phyloP scores from a whole-genome alignment of 441 rosid genomes.

The Brassica hybrid region DNA sequence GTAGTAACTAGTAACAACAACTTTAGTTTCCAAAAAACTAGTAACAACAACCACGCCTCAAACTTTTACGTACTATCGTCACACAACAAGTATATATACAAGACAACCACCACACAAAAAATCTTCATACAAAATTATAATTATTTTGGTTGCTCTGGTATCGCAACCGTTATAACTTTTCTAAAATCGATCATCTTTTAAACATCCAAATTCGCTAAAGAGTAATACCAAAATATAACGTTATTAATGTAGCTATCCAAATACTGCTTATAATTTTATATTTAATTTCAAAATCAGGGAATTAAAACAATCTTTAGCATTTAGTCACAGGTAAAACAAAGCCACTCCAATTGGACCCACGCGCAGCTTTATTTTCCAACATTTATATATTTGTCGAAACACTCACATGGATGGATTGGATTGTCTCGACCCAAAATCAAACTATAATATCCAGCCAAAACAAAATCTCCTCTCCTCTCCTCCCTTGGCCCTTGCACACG shows the following conservation, averaged over 20 bases:
- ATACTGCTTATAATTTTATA: not conserved
- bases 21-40: too few species aligned
- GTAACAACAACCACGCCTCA: not conserved
- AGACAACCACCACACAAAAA: not conserved
- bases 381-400: constrained; percentile 36
- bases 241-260: not conserved
- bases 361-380: constrained; percentile 31
- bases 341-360: constrained; percentile 38
- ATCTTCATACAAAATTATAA: not conserved
- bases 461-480: not conserved
- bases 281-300: constrained; percentile 1
- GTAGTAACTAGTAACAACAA: not conserved
- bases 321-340: constrained; percentile 33
- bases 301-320: not conserved
- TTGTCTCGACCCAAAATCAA: constrained; percentile 19
- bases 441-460: constrained; percentile 10
- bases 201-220: constrained; percentile 6
- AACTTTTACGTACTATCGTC: not conserved
- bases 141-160: not conserved
- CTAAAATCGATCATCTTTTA: not conserved
- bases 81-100: not conserved
- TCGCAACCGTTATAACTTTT: not conserved
- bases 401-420: constrained; percentile 25
- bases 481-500: not conserved
- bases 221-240: not conserved